Conservation (phyloP, 345 rosid genomes). For the Aquilaria yunnanensis region DNA sequence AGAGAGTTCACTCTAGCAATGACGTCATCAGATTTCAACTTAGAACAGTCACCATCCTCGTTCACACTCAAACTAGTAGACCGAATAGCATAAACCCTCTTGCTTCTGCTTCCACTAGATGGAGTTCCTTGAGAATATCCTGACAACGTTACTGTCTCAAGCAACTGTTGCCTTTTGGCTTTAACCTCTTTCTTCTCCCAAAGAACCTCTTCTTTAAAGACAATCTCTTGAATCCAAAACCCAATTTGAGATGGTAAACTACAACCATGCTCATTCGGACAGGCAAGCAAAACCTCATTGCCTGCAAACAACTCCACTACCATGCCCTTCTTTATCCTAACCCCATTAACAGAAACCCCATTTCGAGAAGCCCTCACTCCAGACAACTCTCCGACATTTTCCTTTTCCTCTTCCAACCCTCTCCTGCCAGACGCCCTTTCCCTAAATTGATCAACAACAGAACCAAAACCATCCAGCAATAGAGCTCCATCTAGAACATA, state of each 20-base stretch:
- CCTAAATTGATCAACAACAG: conserved; percentile 34
- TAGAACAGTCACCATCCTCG: conserved; percentile 7
- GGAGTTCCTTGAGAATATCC: conserved; percentile 44
- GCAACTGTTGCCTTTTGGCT: conserved; percentile 15
- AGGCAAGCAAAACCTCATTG: conserved; percentile 74
- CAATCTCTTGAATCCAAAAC: conserved; percentile 52
- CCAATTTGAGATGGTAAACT: conserved; percentile 42
- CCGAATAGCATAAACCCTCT: conserved; percentile 63
- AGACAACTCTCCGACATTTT: conserved; percentile 13
- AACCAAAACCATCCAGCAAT: conserved; percentile 10
- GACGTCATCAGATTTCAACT: conserved; percentile 20
- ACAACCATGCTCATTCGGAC: conserved; percentile 40
- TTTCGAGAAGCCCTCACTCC: conserved; percentile 38
- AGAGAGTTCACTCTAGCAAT: conserved; percentile 35
- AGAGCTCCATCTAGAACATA: conserved; percentile 51
- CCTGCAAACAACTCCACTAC: conserved; percentile 45
- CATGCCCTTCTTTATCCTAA: conserved; percentile 30
- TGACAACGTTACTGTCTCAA: conserved; percentile 23
- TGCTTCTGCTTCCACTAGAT: conserved; percentile 55
- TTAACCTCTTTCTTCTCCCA: conserved; percentile 9
- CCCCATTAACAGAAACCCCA: conserved; percentile 66
- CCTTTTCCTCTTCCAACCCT: conserved; percentile 26
- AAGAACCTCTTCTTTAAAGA: conserved; percentile 41
- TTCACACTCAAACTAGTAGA: conserved; percentile 24
- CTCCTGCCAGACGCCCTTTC: conserved; percentile 23